Percentiles rank a stretch among this genome's conserved stretches.
Evolutionary conservation across 208 protist genomes (phyloP).

Genomic region (Crithidia fasciculata): DNA sequence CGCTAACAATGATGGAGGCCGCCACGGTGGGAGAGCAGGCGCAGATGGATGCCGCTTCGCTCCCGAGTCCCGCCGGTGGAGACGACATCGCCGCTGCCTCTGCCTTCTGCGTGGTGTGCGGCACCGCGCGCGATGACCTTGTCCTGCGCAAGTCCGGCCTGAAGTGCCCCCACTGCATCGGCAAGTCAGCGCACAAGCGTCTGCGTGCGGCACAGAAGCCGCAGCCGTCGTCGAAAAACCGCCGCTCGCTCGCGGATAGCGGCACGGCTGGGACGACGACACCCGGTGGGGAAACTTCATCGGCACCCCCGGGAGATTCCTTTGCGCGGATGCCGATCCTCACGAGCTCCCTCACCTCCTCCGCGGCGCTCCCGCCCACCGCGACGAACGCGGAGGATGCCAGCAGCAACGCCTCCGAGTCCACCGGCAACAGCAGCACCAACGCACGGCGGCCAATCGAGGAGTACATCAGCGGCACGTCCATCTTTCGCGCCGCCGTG

Average conservation of each 20-base stretch:
- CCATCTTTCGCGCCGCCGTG: conserved; percentile 42
- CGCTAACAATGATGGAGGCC: too few relatives aligned
- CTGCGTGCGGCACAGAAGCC: conserved; percentile 45
- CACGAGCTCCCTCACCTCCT: conserved; percentile 14
- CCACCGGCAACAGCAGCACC: background rate
- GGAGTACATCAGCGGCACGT: conserved; percentile 71
- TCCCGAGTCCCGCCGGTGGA: too few relatives aligned
- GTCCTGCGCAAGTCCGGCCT: conserved; percentile 55
- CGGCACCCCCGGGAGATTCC: background rate
- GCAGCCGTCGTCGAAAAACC: conserved; percentile 34
- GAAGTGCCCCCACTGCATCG: conserved; percentile 60
- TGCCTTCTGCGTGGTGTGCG: conserved; percentile 48
- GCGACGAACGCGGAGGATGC: background rate
- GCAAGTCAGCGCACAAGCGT: conserved; percentile 48
- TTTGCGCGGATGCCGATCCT: background rate
- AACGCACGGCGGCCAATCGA: conserved; percentile 36
- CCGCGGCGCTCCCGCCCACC: background rate
- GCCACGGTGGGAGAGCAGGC: too few relatives aligned
- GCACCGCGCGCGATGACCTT: conserved; percentile 43
- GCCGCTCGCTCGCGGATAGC: conserved; percentile 23
- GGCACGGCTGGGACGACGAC: background rate
- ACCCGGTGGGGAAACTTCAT: background rate
- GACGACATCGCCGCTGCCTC: too few relatives aligned
- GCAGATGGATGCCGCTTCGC: too few relatives aligned
- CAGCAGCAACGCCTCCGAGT: background rate